A percentile compares a stretch with the other conserved stretches of the same genome.
phyloP scores from a whole-genome alignment of 305 asterid genomes.

The Fraxinus sp. region DNA sequence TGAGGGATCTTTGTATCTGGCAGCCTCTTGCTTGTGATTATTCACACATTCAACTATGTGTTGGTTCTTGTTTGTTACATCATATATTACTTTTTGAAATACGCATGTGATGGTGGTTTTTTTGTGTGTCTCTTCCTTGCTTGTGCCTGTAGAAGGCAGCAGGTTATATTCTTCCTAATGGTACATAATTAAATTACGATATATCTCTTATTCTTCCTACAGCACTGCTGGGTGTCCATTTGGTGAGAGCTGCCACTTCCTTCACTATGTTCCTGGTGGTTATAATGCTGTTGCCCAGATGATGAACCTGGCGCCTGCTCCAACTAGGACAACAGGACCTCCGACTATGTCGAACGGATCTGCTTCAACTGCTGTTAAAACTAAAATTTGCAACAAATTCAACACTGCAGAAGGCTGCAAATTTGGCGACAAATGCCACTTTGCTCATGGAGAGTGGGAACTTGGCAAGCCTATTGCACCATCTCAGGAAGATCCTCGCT shows the following conservation, averaged over 20 bases:
- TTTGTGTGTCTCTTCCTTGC: background rate
- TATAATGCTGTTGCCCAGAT: constrained; percentile 77
- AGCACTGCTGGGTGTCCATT: constrained; percentile 90
- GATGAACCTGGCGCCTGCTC: constrained; percentile 77
- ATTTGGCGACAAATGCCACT: constrained; percentile 78
- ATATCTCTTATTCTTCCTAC: constrained; percentile 21
- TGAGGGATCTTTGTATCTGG: background rate
- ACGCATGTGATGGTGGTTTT: background rate
- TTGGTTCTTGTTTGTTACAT: background rate
- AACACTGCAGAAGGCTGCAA: constrained; percentile 88
- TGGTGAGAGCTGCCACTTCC: constrained; percentile 93
- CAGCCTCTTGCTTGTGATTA: background rate
- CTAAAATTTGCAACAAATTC: constrained; percentile 71
- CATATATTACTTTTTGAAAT: background rate
- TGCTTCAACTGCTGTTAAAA: constrained; percentile 45
- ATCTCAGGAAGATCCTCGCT: constrained; percentile 59
- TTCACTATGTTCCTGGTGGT: constrained; percentile 86
- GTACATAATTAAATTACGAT: background rate
- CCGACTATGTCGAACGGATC: constrained; percentile 53
- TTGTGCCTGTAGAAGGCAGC: background rate
- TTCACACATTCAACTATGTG: background rate
- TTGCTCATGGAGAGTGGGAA: constrained; percentile 96
- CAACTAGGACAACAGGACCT: constrained; percentile 42
- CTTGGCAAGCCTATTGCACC: constrained; percentile 57
- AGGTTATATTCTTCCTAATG: background rate